Percentiles rank a stretch among this genome's conserved stretches.
Conservation (phyloP, 2,329 filamentous ascomycete species). For the Cladosporium sp. region DNA sequence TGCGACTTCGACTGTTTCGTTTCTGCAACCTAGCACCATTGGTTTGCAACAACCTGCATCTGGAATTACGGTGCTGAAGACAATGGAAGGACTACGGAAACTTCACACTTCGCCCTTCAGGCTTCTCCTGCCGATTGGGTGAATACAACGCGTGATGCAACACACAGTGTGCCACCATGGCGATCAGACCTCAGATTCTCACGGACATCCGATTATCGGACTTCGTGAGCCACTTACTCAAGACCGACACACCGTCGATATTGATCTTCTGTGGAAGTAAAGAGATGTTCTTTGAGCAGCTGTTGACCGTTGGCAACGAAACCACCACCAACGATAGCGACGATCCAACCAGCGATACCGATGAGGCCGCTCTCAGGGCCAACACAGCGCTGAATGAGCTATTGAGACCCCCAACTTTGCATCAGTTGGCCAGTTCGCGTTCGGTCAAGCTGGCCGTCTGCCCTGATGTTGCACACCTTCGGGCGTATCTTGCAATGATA, state of each 20-base stretch:
- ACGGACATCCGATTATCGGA: constrained; percentile 29
- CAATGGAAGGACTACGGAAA: not conserved
- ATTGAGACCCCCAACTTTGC: not conserved
- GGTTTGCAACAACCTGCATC: not conserved
- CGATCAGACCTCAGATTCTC: not conserved
- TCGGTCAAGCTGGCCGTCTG: constrained; percentile 66
- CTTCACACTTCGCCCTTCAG: not conserved
- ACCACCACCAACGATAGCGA: constrained; percentile 4
- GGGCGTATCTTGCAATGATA: constrained; percentile 56
- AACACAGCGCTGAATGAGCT: not conserved
- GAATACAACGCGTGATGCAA: not conserved
- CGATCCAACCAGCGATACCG: not conserved
- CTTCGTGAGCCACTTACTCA: constrained; percentile 59
- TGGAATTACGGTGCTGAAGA: not conserved
- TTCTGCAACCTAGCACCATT: not conserved
- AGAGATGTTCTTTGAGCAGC: constrained; percentile 53
- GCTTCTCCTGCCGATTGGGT: not conserved
- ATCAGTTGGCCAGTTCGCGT: constrained; percentile 53
- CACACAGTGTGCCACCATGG: not conserved
- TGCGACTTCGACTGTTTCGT: not conserved
- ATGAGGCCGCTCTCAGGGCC: not conserved
- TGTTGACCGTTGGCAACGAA: constrained; percentile 37
- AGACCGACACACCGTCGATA: constrained; percentile 50
- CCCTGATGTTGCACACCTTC: constrained; percentile 68
- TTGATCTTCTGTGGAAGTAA: constrained; percentile 65